A percentile compares a stretch with the other conserved stretches of the same genome.
Evolutionary conservation across 1,284 basidiomycete species (phyloP).

Genomic region (Boletus semigastroideus): DNA sequence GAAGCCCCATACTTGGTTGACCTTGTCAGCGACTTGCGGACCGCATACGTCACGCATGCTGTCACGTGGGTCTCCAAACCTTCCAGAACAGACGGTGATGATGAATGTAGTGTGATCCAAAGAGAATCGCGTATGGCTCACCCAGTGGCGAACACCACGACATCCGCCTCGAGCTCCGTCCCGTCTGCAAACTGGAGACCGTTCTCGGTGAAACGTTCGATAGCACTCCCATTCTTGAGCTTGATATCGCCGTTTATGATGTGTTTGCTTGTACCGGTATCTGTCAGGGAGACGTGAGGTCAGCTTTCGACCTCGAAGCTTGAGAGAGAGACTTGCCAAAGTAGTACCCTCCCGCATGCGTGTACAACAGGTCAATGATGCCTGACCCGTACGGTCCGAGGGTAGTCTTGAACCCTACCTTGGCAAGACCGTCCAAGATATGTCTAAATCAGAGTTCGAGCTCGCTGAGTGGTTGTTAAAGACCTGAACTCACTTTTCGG

Average conservation of each 20-base stretch:
- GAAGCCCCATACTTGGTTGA: slow-evolving; percentile 44
- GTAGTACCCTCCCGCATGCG: slow-evolving; percentile 45
- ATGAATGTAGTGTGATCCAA: too few relatives aligned
- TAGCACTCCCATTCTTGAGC: slow-evolving; percentile 40
- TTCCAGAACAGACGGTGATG: too few relatives aligned
- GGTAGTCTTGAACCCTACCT: slow-evolving; percentile 45
- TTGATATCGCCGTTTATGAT: slow-evolving; percentile 47
- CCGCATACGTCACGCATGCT: slow-evolving; percentile 40
- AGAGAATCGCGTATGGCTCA: slow-evolving; percentile 16
- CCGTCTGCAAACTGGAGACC: slow-evolving; percentile 45
- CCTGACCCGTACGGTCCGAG: slow-evolving; percentile 40
- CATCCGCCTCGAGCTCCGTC: slow-evolving; percentile 43
- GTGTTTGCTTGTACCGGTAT: slow-evolving; percentile 39
- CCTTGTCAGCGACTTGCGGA: slow-evolving; percentile 36
- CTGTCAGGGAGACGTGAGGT: slow-evolving; percentile 12
- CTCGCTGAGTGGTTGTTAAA: not conserved
- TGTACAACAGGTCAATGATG: slow-evolving; percentile 35
- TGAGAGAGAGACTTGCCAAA: slow-evolving; percentile 24
- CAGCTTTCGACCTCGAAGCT: too few relatives aligned
- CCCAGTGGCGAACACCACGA: slow-evolving; percentile 48
- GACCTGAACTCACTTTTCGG: slow-evolving; percentile 25
- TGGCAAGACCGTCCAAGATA: slow-evolving; percentile 40
- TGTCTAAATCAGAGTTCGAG: slow-evolving; percentile 20
- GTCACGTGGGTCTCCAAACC: slow-evolving; percentile 31
- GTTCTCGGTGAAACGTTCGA: slow-evolving; percentile 35